Conservation (phyloP, 1,139 yeast genomes). For the Arxiozyma telluris region DNA sequence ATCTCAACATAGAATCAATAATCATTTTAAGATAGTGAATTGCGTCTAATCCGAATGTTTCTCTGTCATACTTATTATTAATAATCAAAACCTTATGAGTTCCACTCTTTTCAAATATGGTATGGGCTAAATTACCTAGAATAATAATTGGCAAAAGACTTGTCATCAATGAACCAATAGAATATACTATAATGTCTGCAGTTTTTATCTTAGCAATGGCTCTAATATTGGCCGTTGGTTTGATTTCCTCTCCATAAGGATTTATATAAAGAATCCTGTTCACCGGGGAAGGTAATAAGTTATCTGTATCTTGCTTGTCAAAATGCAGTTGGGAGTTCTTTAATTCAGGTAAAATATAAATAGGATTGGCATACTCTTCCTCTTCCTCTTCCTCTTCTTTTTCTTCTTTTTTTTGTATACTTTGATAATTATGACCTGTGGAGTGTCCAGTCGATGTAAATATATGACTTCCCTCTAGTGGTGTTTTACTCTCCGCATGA, state of each 20-base stretch:
- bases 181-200: conserved; percentile 56
- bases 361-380: conserved; percentile 52
- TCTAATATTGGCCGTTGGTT: conserved; percentile 64
- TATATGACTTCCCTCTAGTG: background rate
- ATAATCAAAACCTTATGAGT: conserved; percentile 48
- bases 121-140: conserved; percentile 62
- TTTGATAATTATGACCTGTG: conserved; percentile 2
- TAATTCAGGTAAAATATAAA: conserved; percentile 62
- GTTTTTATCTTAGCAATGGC: conserved; percentile 46
- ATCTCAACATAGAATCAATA: conserved; percentile 29
- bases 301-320: conserved; percentile 44
- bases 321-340: conserved; percentile 67
- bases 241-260: conserved; percentile 81
- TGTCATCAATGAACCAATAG: conserved; percentile 85
- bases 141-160: conserved; percentile 72
- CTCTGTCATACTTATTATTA: conserved; percentile 70
- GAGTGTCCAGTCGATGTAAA: background rate
- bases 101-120: conserved; percentile 31
- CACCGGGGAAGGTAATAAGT: conserved; percentile 68
- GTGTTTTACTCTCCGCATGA: background rate
- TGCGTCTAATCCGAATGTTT: conserved; percentile 61
- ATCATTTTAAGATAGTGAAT: conserved; percentile 48
- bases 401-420: conserved; percentile 1
- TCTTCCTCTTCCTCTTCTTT: conserved; percentile 30
- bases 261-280: conserved; percentile 69